Percentiles rank a stretch among this genome's conserved stretches.
These are phyloP conservation scores for Ustilago trichophora DNA, from an alignment of 1,284 basidiomycete species.

Conservation along the genomic window DNA sequence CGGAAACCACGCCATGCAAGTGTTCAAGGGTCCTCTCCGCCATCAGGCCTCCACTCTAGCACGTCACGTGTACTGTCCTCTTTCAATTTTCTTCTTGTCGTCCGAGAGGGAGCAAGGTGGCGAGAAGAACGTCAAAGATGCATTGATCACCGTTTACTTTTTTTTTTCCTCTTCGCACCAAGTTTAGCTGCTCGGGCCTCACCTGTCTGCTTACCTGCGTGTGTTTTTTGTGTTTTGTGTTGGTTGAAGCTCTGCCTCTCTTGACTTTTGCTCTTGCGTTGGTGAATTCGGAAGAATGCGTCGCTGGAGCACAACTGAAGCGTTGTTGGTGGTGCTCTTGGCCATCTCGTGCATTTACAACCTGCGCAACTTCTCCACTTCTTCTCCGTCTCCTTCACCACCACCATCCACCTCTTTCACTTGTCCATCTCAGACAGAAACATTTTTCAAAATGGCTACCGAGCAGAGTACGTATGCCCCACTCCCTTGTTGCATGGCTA, in stretches of 20 bases:
- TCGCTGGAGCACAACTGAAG: slow-evolving; percentile 9
- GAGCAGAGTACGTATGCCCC: slow-evolving; percentile 55
- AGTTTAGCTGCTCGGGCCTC: too few relatives aligned
- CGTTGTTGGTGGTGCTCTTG: slow-evolving; percentile 17
- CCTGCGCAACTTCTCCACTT: slow-evolving; percentile 1
- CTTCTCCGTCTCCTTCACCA: slow-evolving; percentile 4
- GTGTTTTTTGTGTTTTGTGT: too few relatives aligned
- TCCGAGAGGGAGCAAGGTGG: slow-evolving; percentile 1
- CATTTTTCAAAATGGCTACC: slow-evolving; percentile 56
- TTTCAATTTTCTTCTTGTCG: slow-evolving; percentile 6
- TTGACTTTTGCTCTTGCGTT: background rate
- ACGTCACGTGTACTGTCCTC: slow-evolving; percentile 12
- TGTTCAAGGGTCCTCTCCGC: too few relatives aligned
- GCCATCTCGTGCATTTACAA: slow-evolving; percentile 2
- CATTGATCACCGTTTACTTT: too few relatives aligned
- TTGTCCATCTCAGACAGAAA: slow-evolving; percentile 5
- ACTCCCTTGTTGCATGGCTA: background rate
- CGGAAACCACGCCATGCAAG: too few relatives aligned
- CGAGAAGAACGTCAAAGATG: slow-evolving; percentile 9
- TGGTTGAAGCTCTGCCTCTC: too few relatives aligned
- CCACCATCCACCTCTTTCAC: slow-evolving; percentile 9
- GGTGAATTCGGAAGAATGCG: slow-evolving; percentile 2
- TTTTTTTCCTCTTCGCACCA: too few relatives aligned
- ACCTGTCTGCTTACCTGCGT: too few relatives aligned
- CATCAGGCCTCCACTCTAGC: too few relatives aligned